Base-by-base conservation (phyloP, 352 stramenopile species). In the Globisporangium nagaii region DNA sequence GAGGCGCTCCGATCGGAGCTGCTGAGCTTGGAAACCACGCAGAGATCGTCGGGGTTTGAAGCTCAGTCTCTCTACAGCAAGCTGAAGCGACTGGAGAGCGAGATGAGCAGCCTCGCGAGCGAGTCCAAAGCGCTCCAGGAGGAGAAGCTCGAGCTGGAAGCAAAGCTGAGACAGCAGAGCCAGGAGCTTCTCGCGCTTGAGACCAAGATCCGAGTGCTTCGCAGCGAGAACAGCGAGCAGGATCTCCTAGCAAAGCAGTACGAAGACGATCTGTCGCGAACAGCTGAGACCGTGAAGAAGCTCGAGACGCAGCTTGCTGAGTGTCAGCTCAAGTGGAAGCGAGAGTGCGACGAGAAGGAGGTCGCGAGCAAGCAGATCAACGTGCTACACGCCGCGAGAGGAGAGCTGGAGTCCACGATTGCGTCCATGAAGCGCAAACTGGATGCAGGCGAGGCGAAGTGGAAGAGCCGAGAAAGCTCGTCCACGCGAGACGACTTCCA, bases 71-170 rank as follows among this genome's bases (percentile, higher is more conserved):
- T 65, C 2, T 57, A 75, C 15, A 66, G 60, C 32, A 67, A 68
- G 50, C 17, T 68, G 13, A 73, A 70, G 41, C 53, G 70, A 10
- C 15, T 70, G 10, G 71, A 84, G 51, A 56, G 34, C 22, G 69
- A 79, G 9, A 5, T 73, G n/a, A 60, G 62, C 5, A 46, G 42
- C 1, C 36, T 63, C 12, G 53, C 45, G 4, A 54, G 53, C 0
- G 66, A 79, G 32, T n/a, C 72, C 2, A 56, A 63, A 31, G 20
- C 36, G 4, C 41, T 60, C 0, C 60, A 68, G 13, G 47, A 73
- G 17, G 68, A 73, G 4, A 71, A 71, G 13, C 59, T 71, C 4
- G 42, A 24, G 1, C 7, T 76, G 6, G 49, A 66, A 8, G 39
- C 36, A 5, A 71, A 70, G 41, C 3, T 53, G 2, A 55, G 54